Base-by-base conservation (phyloP, 2,329 filamentous ascomycete genomes). In the Tetracladium maxilliforme region DNA sequence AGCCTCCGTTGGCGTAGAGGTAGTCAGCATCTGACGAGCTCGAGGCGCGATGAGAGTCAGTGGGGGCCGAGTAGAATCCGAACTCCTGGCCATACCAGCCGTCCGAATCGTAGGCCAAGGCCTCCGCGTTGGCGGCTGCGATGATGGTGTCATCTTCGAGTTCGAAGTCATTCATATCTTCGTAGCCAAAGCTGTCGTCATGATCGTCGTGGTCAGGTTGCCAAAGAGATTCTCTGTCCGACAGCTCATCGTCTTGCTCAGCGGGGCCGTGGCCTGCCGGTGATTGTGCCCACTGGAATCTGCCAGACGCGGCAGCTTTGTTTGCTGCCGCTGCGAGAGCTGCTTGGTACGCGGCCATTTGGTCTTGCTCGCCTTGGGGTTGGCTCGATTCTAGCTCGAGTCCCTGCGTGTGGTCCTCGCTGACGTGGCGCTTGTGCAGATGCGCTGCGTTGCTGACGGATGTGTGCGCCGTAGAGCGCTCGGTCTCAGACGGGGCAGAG, bases 51-150 rank as follows among this genome's bases (percentile, higher is more conserved):
- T n/a, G n/a, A n/a, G n/a, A n/a, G n/a, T n/a, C n/a, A 5, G 52
- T 36, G 1, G 69, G 65, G 2, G 61, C 58, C 2, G 86, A 83
- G 47, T 93, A 98, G 48, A 98, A 98, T 1, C 84, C 86, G 43
- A 98, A 98, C 46, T 98, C 90, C 37, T 84, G 77, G 1, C 90
- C 90, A 43, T 98, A 98, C 56, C 90, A 92, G 1, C 83, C 87
- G 34, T 94, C 87, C 6, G 76, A 76, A 42, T 98, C 90, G 37
- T 83, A 86, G 22, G 90, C 87, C 6, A 98, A 61, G 2, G 80
- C 90, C 45, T 90, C 86, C 1, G 87, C 86, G 39, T 98, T 98
- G 5, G 90, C 90, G 30, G 84, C 90, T 0, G 86, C 87, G 31
- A 98, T 92, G 38, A 95, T 90, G 16, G 74, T 72, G 39, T 94